These are phyloP conservation scores for Lachancea cidri DNA, from an alignment of 805 yeast genomes.

Conservation along the genomic window DNA sequence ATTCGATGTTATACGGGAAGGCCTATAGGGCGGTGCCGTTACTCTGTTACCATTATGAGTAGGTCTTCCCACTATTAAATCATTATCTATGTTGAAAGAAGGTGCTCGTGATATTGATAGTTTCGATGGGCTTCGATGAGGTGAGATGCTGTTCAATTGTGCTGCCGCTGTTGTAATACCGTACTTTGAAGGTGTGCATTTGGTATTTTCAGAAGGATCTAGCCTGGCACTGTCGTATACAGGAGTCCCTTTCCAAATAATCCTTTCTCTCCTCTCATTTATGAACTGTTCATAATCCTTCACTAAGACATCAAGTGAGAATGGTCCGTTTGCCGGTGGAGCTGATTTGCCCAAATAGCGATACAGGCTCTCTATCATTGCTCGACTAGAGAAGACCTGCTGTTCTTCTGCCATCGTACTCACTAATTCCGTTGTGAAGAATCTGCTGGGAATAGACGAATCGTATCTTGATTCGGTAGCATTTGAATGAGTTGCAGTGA, in stretches of 20 bases:
- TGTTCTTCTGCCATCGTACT: constrained; percentile 27
- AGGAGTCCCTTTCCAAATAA: constrained; percentile 28
- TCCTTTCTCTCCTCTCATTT: constrained; percentile 23
- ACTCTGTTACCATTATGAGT: constrained; percentile 3
- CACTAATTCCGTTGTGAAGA: constrained; percentile 25
- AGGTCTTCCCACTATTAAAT: neutral
- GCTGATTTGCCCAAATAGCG: constrained; percentile 14
- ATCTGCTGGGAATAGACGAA: constrained; percentile 28
- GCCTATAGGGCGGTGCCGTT: constrained; percentile 15
- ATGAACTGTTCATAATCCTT: constrained; percentile 27
- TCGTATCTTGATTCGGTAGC: constrained; percentile 15
- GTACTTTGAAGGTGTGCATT: constrained; percentile 4
- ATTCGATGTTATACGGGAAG: constrained; percentile 5
- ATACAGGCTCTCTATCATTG: constrained; percentile 22
- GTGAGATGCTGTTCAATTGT: constrained; percentile 12
- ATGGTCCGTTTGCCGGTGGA: constrained; percentile 3
- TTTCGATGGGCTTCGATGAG: neutral
- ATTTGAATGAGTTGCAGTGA: constrained; percentile 30
- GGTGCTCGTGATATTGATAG: neutral
- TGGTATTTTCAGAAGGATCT: constrained; percentile 17
- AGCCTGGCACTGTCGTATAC: constrained; percentile 17
- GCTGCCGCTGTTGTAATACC: constrained; percentile 31
- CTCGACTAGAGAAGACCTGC: constrained; percentile 18
- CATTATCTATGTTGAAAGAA: neutral
- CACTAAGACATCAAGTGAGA: constrained; percentile 22